phyloP scores from a whole-genome alignment of 805 yeast species.

The Candida anglica region DNA sequence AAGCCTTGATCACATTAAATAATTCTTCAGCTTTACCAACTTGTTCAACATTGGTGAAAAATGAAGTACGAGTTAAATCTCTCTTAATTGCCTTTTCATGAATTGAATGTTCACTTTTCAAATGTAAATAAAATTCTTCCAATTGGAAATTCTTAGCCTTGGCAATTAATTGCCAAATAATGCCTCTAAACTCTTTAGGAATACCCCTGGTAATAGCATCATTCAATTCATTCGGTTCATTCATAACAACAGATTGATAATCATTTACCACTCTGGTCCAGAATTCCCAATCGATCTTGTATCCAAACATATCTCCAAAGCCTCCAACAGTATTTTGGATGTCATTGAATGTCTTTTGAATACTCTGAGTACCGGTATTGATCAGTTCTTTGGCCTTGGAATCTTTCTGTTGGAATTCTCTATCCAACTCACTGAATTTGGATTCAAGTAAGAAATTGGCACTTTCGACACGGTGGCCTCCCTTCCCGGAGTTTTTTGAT shows the following conservation, averaged over 20 bases:
- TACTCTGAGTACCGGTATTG: conserved; percentile 33
- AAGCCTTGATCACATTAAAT: conserved; percentile 74
- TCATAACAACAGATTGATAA: conserved; percentile 62
- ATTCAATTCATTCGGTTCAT: conserved; percentile 57
- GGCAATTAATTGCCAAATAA: conserved; percentile 88
- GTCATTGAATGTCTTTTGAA: conserved; percentile 41
- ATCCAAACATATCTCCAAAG: conserved; percentile 27
- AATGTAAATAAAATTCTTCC: conserved; percentile 53
- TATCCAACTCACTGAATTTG: conserved; percentile 53
- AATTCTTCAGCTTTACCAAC: conserved; percentile 60
- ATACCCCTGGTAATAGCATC: conserved; percentile 69
- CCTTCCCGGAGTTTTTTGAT: neutral
- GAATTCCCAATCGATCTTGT: conserved; percentile 70
- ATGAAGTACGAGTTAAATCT: conserved; percentile 83
- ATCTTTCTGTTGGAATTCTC: conserved; percentile 47
- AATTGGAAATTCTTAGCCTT: conserved; percentile 65
- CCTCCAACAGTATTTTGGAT: conserved; percentile 47
- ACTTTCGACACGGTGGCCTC: conserved; percentile 3
- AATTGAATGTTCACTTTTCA: conserved; percentile 48
- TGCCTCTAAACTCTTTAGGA: conserved; percentile 81
- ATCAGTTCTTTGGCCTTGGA: conserved; percentile 46
- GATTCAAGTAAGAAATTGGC: conserved; percentile 55
- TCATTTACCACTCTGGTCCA: conserved; percentile 84
- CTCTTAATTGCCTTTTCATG: conserved; percentile 76
- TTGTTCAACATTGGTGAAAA: conserved; percentile 55